These are phyloP conservation scores for Shiraia sp. DNA, from an alignment of 2,329 filamentous ascomycete species.

Conservation along the genomic window DNA sequence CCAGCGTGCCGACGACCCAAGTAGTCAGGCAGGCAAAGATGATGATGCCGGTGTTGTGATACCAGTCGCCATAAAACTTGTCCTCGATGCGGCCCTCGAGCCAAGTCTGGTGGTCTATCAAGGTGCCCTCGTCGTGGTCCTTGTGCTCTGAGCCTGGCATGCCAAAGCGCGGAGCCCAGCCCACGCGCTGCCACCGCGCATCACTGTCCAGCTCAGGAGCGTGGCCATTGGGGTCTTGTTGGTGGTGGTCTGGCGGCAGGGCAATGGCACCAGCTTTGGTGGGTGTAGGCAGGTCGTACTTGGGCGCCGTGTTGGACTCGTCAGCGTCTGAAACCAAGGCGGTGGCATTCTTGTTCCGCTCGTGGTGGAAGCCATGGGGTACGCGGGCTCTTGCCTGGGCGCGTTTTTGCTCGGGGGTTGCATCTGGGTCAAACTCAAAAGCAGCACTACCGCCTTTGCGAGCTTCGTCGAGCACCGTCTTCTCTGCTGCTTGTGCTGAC, in stretches of 20 bases:
- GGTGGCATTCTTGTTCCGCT: conserved; percentile 65
- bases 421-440: conserved; percentile 86
- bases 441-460: conserved; percentile 77
- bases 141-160: conserved; percentile 53
- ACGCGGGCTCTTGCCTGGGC: conserved; percentile 71
- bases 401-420: conserved; percentile 79
- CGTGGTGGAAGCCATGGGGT: conserved; percentile 66
- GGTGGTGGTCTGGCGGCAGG: conserved; percentile 52
- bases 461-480: conserved; percentile 75
- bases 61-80: conserved; percentile 96
- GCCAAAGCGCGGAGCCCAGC: conserved; percentile 88
- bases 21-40: conserved; percentile 88
- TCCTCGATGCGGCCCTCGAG: conserved; percentile 84
- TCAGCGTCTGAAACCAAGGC: conserved; percentile 77
- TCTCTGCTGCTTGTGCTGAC: conserved; percentile 71
- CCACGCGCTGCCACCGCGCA: conserved; percentile 62
- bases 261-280: conserved; percentile 70
- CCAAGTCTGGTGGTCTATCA: conserved; percentile 87
- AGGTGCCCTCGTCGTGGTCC: conserved; percentile 62
- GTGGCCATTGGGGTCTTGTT: conserved; percentile 53
- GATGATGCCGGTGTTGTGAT: conserved; percentile 94
- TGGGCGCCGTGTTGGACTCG: conserved; percentile 45
- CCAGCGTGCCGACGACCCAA: conserved; percentile 86
- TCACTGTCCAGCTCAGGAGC: conserved; percentile 58
- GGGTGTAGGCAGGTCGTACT: conserved; percentile 77